Evolutionary conservation across 2,329 filamentous ascomycete genomes (phyloP).

Genomic region (Aspergillus sp.): DNA sequence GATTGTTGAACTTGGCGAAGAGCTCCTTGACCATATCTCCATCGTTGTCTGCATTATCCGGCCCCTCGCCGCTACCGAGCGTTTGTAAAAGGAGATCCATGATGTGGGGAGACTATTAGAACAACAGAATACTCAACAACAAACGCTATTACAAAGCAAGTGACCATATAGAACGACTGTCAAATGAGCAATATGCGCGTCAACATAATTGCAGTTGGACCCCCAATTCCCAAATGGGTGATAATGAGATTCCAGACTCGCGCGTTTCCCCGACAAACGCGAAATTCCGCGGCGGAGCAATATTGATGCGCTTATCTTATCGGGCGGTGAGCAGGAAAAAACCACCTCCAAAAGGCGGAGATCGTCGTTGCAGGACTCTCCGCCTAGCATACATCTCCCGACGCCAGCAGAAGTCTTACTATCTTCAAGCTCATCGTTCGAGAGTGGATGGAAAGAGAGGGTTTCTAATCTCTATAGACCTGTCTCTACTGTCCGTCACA

Average conservation of each 20-base stretch:
- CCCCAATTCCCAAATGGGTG: not conserved
- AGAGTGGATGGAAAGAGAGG: no score
- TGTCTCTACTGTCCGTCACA: no score
- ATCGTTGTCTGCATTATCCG: not conserved
- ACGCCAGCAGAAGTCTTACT: no score
- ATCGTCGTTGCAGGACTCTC: not conserved
- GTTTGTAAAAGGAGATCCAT: not conserved
- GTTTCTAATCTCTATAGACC: no score
- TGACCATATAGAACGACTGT: not conserved
- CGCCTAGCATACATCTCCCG: no score
- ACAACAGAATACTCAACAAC: no score
- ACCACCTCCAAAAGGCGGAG: not conserved
- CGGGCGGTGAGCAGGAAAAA: not conserved
- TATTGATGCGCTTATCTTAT: conserved; percentile 22
- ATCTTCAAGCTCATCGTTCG: no score
- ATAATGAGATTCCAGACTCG: conserved; percentile 4
- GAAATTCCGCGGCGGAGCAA: conserved; percentile 13
- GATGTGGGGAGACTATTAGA: not conserved
- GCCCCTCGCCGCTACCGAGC: not conserved
- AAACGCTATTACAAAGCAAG: not conserved
- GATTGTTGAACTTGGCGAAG: conserved; percentile 18
- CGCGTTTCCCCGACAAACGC: conserved; percentile 13
- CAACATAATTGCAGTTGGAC: not conserved
- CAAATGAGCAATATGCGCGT: not conserved
- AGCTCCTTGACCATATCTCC: conserved; percentile 23